Evolutionary conservation across 257 asterid species (phyloP).

Genomic region (Ophiorrhiza pumila): DNA sequence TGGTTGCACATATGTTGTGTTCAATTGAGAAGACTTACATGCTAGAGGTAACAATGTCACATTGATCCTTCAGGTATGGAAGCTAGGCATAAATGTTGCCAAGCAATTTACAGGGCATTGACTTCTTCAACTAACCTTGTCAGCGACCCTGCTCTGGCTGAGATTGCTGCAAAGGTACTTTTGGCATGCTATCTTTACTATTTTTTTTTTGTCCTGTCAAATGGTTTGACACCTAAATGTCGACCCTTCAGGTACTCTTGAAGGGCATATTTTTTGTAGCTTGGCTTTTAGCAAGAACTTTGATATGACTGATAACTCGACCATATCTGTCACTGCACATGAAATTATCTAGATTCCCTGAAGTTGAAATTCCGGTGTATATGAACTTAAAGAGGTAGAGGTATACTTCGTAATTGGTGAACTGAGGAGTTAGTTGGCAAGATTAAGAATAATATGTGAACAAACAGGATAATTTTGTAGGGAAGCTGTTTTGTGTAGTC

Average conservation of each 20-base stretch:
- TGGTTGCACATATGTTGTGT: neutral
- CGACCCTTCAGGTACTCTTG: neutral
- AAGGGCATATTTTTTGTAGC: neutral
- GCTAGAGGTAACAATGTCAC: neutral
- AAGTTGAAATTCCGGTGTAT: too few species aligned
- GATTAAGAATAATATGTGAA: too few species aligned
- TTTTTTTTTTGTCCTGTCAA: neutral
- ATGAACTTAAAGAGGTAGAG: too few species aligned
- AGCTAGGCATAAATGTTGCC: slow-evolving; percentile 82
- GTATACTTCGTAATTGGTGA: too few species aligned
- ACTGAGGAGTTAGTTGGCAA: too few species aligned
- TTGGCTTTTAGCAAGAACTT: neutral
- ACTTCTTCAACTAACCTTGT: slow-evolving; percentile 51
- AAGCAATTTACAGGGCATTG: slow-evolving; percentile 56
- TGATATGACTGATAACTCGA: neutral
- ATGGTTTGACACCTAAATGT: neutral
- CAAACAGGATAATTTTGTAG: too few species aligned
- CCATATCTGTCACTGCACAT: too few species aligned
- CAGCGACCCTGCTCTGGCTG: slow-evolving; percentile 52
- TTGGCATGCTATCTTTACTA: neutral
- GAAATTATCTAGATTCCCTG: too few species aligned
- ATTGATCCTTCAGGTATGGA: slow-evolving; percentile 77
- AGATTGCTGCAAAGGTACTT: slow-evolving; percentile 60
- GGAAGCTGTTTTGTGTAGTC: too few species aligned
- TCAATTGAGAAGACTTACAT: neutral